Percentiles rank a stretch among this genome's conserved stretches.
These are phyloP conservation scores for Fusarium cyanostomum DNA, from an alignment of 2,329 filamentous ascomycete genomes.

Conservation along the genomic window DNA sequence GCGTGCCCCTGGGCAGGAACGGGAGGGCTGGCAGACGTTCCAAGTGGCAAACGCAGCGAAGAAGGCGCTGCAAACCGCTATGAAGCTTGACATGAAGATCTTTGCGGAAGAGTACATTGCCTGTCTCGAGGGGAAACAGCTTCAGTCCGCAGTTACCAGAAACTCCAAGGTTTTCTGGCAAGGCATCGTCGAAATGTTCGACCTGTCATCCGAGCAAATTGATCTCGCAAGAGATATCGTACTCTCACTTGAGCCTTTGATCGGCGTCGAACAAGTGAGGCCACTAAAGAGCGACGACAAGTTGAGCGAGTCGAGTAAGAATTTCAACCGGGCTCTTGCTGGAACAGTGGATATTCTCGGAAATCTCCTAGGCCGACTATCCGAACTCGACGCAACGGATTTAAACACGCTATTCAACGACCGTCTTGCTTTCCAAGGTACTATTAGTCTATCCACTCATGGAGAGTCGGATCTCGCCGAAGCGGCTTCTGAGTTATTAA, in stretches of 20 bases:
- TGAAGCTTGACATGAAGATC: conserved; percentile 56
- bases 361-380: conserved; percentile 79
- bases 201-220: conserved; percentile 75
- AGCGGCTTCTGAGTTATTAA: conserved; percentile 82
- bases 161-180: conserved; percentile 64
- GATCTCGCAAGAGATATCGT: conserved; percentile 79
- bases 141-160: conserved; percentile 74
- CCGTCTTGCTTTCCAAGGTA: conserved; percentile 73
- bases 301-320: conserved; percentile 55
- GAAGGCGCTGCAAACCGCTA: conserved; percentile 62
- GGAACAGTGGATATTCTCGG: conserved; percentile 69
- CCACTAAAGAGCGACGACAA: conserved; percentile 57
- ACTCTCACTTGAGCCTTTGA: conserved; percentile 73
- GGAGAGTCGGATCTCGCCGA: conserved; percentile 82
- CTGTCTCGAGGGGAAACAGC: conserved; percentile 66
- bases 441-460: conserved; percentile 83
- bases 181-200: conserved; percentile 73
- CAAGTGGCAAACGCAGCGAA: conserved; percentile 56
- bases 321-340: conserved; percentile 79
- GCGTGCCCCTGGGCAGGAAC: conserved; percentile 38
- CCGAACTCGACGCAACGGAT: conserved; percentile 76
- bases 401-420: conserved; percentile 76
- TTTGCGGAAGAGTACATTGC: conserved; percentile 60
- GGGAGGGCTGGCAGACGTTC: conserved; percentile 53
- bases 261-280: conserved; percentile 79